Evolutionary conservation across 164 flowering plant genomes (phyloP).

Genomic region (Liquidambar formosana): DNA sequence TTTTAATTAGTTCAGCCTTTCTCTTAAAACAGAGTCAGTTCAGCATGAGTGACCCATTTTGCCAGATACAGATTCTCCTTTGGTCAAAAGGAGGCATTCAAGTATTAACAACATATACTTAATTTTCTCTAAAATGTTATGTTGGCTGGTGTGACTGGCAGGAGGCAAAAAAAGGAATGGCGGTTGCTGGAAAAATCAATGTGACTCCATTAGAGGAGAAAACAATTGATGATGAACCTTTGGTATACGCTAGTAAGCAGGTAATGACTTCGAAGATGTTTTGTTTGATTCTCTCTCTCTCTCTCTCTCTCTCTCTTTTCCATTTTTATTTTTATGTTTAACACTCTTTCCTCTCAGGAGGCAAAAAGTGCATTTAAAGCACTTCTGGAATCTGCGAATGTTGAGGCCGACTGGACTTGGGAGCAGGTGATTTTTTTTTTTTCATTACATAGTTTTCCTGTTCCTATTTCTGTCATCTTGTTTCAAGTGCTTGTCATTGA

Average conservation of each 20-base stretch:
- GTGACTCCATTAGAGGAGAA: slow-evolving; percentile 66
- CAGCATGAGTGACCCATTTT: neutral
- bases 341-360: slow-evolving; percentile 47
- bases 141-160: slow-evolving; percentile 22
- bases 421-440: slow-evolving; percentile 69
- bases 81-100: neutral
- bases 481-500: slow-evolving; percentile 1
- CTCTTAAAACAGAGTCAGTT: neutral
- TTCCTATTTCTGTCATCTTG: neutral
- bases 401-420: slow-evolving; percentile 97
- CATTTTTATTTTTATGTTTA: neutral
- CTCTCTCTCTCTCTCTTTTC: neutral
- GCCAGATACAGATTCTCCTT: no score
- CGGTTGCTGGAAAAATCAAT: slow-evolving; percentile 67
- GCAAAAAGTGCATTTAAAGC: slow-evolving; percentile 93
- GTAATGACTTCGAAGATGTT: slow-evolving; percentile 26
- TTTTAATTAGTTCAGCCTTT: neutral
- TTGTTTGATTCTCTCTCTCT: neutral
- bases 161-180: slow-evolving; percentile 76
- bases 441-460: neutral
- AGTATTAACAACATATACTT: neutral
- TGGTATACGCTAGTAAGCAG: slow-evolving; percentile 79
- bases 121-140: neutral
- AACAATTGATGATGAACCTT: slow-evolving; percentile 71
- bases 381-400: slow-evolving; percentile 86